Percentiles rank a stretch among this genome's conserved stretches.
Conservation (phyloP, 2,329 filamentous ascomycete species). For the Apiospora phragmitis region DNA sequence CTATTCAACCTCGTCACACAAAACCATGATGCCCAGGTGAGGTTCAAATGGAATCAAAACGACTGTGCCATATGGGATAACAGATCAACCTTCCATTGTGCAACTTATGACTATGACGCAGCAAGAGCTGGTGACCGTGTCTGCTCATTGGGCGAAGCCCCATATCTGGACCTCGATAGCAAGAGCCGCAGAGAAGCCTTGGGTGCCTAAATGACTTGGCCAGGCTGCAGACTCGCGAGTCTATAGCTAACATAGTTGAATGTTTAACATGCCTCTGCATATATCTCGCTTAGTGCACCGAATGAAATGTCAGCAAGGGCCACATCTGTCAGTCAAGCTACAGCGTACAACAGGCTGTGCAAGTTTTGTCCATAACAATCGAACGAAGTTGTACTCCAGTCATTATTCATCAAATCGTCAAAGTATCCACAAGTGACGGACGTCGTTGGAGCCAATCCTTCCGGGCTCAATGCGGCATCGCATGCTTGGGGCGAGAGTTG, state of each 20-base stretch:
- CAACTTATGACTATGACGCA: slow-evolving; percentile 62
- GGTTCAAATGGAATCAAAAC: slow-evolving; percentile 53
- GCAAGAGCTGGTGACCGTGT: slow-evolving; percentile 46
- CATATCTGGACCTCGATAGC: slow-evolving; percentile 46
- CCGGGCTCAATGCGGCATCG: background rate
- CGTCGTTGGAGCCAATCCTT: background rate
- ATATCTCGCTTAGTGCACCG: background rate
- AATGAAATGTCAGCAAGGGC: background rate
- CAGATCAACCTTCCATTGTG: slow-evolving; percentile 49
- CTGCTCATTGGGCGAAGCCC: slow-evolving; percentile 49
- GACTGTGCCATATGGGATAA: slow-evolving; percentile 69
- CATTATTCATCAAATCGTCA: background rate
- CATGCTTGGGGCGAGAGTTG: background rate
- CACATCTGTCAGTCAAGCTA: background rate
- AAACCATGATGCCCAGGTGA: slow-evolving; percentile 59
- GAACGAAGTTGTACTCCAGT: background rate
- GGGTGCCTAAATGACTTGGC: slow-evolving; percentile 13
- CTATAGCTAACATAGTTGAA: background rate
- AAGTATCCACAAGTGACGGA: background rate
- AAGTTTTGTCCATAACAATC: background rate
- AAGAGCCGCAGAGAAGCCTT: slow-evolving; percentile 42
- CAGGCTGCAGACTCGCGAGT: background rate
- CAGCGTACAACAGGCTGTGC: background rate
- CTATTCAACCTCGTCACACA: slow-evolving; percentile 49
- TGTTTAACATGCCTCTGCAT: background rate